Evolutionary conservation across 352 stramenopile species (phyloP), one percentile per base, ranked within the genome.

Genomic region (Globisporangium solare): DNA sequence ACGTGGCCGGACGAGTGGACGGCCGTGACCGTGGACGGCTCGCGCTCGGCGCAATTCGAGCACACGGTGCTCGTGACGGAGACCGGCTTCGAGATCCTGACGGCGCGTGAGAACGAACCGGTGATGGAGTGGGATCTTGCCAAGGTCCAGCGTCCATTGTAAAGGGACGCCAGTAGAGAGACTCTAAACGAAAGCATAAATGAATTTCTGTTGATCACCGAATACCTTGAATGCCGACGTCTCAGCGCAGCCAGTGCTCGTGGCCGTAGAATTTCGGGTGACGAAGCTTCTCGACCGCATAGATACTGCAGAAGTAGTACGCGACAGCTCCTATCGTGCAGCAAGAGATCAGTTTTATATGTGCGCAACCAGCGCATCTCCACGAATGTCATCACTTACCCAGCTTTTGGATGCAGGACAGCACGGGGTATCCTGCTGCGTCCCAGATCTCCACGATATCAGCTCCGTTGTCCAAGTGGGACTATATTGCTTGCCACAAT

Each of bases 21-120:
- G 22, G 91, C 89, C 13, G 93, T 98, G 14, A 99, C 97, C 6
- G 82, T 73, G 10, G 97, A 99, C 77, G 97, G 97, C 31, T 82
- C 89, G 56, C 86, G 94, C 20, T 98, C 89, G 52, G 96, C 97
- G 12, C 97, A 99, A 77, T 97, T 97, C 55, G 97, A 99, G 66
- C 97, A 99, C 73, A 99, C 96, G 17, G 86, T 99, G n/a, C 66
- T 99, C 21, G 95, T 99, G n/a, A 99, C 97, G 1, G 93, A 99
- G 37, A 94, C 80, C 18, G 97, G 97, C 42, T 97, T 88, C 58
- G 97, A 99, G 59, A 96, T 99, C 54, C 74, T 99, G 10, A 99
- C 97, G 27, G 87, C 83, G 31, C 77, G 90, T 17, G 74, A 94
- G 32, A 88, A 93, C 43, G 79, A 97, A 59, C 83, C 84, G 0